Percentiles rank a stretch among this genome's conserved stretches.
Evolutionary conservation across 305 asterid genomes (phyloP).

Genomic region (Fraxinus sp.): DNA sequence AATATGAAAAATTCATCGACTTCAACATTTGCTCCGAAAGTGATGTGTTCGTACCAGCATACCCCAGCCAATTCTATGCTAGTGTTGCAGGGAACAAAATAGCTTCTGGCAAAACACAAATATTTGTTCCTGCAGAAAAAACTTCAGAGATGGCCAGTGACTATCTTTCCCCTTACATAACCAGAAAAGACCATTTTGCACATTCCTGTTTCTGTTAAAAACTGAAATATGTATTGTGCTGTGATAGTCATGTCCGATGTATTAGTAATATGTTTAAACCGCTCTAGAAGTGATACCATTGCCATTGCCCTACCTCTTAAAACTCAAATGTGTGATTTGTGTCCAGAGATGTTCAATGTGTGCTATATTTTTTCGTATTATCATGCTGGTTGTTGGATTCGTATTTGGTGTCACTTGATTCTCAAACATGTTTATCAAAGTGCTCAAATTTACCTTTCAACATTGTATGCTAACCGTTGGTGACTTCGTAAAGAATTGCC

Average conservation of each 20-base stretch:
- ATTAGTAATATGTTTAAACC: neutral
- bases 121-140: slow-evolving; percentile 20
- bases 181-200: slow-evolving; percentile 31
- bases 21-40: slow-evolving; percentile 26
- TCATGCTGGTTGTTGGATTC: neutral
- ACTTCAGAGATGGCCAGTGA: slow-evolving; percentile 9
- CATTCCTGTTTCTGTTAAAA: slow-evolving; percentile 35
- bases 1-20: slow-evolving; percentile 26
- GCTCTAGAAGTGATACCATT: neutral
- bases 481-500: too few species aligned
- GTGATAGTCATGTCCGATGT: neutral
- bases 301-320: neutral
- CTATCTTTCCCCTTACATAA: slow-evolving; percentile 31
- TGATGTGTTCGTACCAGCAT: slow-evolving; percentile 30
- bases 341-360: neutral
- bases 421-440: neutral
- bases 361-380: neutral
- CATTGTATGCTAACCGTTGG: neutral
- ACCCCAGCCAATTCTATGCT: slow-evolving; percentile 19
- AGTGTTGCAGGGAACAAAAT: slow-evolving; percentile 34
- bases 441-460: neutral
- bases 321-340: neutral
- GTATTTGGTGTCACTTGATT: neutral
- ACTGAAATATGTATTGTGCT: neutral
- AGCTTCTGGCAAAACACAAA: slow-evolving; percentile 35